phyloP scores from a whole-genome alignment of 305 asterid species.

The Fraxinus xanthoxyloides region DNA sequence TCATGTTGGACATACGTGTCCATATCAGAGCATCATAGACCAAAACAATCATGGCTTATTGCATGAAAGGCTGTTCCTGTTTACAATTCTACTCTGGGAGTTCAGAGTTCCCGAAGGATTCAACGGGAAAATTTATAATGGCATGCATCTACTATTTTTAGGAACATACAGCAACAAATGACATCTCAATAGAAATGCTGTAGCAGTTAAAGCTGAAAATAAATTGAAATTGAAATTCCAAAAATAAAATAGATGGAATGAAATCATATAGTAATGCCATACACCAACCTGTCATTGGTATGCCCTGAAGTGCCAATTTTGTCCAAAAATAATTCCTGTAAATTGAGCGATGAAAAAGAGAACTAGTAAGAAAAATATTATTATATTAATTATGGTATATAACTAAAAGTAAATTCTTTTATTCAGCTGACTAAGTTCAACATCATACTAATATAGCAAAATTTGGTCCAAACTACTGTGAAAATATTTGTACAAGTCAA shows the following conservation, averaged over 20 bases:
- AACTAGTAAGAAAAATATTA: neutral
- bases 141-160: neutral
- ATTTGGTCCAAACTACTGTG: neutral
- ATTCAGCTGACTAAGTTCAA: neutral
- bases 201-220: neutral
- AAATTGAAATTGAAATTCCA: neutral
- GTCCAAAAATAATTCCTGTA: slow-evolving; percentile 68
- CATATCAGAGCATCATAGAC: neutral
- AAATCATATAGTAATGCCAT: neutral
- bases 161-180: neutral
- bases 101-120: slow-evolving; percentile 13
- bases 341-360: slow-evolving; percentile 24
- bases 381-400: neutral
- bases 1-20: neutral
- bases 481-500: neutral
- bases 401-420: neutral
- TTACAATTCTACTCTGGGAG: slow-evolving; percentile 12
- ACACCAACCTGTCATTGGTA: slow-evolving; percentile 53
- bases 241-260: neutral
- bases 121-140: slow-evolving; percentile 1
- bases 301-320: slow-evolving; percentile 48
- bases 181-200: neutral
- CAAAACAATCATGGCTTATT: neutral
- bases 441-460: neutral
- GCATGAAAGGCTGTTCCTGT: slow-evolving; percentile 1